Conservation (phyloP, 1,284 basidiomycete species). For the Uromyces viciae-fabae region DNA sequence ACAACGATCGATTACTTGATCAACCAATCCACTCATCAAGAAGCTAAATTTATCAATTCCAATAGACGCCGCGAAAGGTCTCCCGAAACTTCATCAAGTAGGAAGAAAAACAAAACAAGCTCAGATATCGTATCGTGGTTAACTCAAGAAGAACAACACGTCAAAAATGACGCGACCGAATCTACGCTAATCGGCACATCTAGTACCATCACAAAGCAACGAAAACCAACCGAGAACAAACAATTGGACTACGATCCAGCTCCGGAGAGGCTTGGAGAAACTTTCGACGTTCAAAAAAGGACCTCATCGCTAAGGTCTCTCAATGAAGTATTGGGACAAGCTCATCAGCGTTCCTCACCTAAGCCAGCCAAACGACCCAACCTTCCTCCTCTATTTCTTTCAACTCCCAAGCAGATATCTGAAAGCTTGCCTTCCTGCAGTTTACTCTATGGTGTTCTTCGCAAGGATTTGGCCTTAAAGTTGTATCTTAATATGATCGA, state of each 20-base stretch:
- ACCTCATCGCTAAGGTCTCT: background rate
- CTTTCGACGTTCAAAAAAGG: background rate
- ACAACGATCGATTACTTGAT: slow-evolving; percentile 18
- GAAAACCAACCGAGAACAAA: background rate
- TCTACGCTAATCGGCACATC: background rate
- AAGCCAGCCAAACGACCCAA: background rate
- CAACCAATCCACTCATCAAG: background rate
- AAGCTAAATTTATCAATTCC: background rate
- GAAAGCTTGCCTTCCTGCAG: slow-evolving; percentile 36
- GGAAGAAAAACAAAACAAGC: background rate
- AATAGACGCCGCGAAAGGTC: background rate
- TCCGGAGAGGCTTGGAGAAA: no score
- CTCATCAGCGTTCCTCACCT: background rate
- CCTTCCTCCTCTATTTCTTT: slow-evolving; percentile 21
- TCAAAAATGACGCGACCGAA: background rate
- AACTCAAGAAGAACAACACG: background rate
- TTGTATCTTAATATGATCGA: slow-evolving; percentile 23
- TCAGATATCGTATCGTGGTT: slow-evolving; percentile 6
- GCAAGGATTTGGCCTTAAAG: slow-evolving; percentile 21
- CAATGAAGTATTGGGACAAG: slow-evolving; percentile 30
- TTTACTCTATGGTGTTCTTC: slow-evolving; percentile 26
- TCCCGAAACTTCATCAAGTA: background rate
- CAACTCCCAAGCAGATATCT: slow-evolving; percentile 28
- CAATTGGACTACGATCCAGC: no score
- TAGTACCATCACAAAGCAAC: background rate